Evolutionary conservation across 495 filamentous ascomycete genomes (phyloP), one percentile per base, ranked within the genome.

Genomic region (Neurospora tetraspora): DNA sequence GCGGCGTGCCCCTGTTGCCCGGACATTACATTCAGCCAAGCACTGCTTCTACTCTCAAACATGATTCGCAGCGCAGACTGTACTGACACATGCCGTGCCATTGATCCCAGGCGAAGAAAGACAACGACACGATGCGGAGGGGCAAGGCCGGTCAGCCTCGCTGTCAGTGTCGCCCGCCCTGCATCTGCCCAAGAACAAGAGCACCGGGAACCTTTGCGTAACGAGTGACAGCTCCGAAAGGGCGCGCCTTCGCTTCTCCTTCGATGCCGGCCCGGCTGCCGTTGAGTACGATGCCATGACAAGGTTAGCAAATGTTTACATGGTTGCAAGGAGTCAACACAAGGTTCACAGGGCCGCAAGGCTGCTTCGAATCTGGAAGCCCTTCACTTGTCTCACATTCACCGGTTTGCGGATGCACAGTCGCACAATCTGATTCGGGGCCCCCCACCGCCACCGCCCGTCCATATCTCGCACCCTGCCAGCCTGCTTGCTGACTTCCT

Each of bases 141-240:
- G 80, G 47, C 78, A 76, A 71, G 77, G 73, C 69, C 76, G 77
- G 36, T 65, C 53, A 65, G 73, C 69, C 72, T 75, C 78, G 70
- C 81, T 85, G 39, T 65, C 53, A 34, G 53, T 65, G 53, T 34
- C 78, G 68, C 80, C 82, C 37, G 69, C 81, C 8, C 68, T 86
- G 68, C 82, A 84, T 70, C 83, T 92, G 70, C 92, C 86, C 74
- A 91, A 87, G 81, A 89, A 89, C 82, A 83, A 84, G 73, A 91
- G 89, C 76, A 88, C 88, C 31, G 83, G 89, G 27, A 91, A 89
- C 76, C 85, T 92, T 36, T 81, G 86, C 34, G 79, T 86, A 73
- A 76, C 81, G 47, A 76, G 76, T 39, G 81, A 83, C 76, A 76
- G 39, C 61, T 77, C 82, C 36, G 83, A 85, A 43, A 83, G 78